These are phyloP conservation scores for Telopea speciosissima DNA, from an alignment of 177 flowering plant genomes.

Conservation along the genomic window DNA sequence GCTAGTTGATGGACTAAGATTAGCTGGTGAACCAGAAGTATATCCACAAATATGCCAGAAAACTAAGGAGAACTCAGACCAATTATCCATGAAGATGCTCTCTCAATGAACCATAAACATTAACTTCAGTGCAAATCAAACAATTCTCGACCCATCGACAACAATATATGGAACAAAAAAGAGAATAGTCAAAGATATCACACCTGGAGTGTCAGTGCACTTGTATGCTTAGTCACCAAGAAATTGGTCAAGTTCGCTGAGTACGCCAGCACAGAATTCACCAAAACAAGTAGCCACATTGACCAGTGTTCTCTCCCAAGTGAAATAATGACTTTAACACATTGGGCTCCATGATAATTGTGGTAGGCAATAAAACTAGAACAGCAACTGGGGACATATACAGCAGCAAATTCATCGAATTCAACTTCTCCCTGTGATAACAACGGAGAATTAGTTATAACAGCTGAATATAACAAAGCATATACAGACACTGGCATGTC, in stretches of 20 bases:
- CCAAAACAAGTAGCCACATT: conserved; percentile 69
- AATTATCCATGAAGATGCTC: too few relatives aligned
- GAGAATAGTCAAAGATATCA: conserved; percentile 4
- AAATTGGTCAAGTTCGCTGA: conserved; percentile 81
- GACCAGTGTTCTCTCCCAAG: conserved; percentile 47
- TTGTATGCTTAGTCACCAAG: conserved; percentile 96
- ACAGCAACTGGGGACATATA: conserved; percentile 96
- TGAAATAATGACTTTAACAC: conserved; percentile 39
- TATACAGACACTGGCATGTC: not conserved
- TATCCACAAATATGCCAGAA: too few relatives aligned
- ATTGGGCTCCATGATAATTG: conserved; percentile 71
- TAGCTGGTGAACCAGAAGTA: too few relatives aligned
- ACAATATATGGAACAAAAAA: too few relatives aligned
- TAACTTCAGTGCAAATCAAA: too few relatives aligned
- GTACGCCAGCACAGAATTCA: conserved; percentile 82
- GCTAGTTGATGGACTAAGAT: too few relatives aligned
- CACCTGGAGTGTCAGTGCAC: conserved; percentile 97
- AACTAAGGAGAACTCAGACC: too few relatives aligned
- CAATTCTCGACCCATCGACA: too few relatives aligned
- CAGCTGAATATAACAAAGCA: not conserved
- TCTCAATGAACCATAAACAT: too few relatives aligned
- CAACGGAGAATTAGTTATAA: not conserved
- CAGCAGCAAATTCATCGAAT: conserved; percentile 92
- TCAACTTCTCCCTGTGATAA: conserved; percentile 76
- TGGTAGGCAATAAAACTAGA: conserved; percentile 64